Evolutionary conservation across 257 asterid genomes (phyloP).

Genomic region (Avicennia marina): DNA sequence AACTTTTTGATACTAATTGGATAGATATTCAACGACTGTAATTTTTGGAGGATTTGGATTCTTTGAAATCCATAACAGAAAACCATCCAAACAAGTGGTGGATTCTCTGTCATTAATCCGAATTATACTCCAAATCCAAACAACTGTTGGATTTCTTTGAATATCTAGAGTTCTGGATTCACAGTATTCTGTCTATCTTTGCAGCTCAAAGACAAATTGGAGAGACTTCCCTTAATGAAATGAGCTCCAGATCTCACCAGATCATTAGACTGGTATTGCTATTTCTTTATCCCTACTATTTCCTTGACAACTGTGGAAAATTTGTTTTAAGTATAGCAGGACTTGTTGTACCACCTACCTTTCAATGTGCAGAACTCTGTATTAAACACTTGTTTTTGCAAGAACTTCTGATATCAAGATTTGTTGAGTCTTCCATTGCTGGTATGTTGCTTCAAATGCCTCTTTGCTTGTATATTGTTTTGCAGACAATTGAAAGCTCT

Average conservation of each 20-base stretch:
- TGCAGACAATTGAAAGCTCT: constrained; percentile 90
- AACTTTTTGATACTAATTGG: too few species aligned
- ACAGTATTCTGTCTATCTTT: constrained; percentile 10
- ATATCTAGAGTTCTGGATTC: not conserved
- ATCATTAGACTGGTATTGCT: constrained; percentile 76
- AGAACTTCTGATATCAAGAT: too few species aligned
- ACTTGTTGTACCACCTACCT: too few species aligned
- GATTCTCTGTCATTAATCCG: too few species aligned
- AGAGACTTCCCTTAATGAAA: constrained; percentile 85
- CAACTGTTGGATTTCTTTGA: not conserved
- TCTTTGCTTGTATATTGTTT: constrained; percentile 13
- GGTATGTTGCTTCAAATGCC: not conserved
- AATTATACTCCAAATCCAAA: not conserved
- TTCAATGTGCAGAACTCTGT: too few species aligned
- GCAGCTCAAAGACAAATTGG: constrained; percentile 96
- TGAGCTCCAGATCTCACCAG: constrained; percentile 98
- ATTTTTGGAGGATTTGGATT: too few species aligned
- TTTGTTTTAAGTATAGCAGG: too few species aligned
- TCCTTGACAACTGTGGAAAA: not conserved
- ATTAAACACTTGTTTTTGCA: too few species aligned
- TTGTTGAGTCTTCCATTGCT: too few species aligned
- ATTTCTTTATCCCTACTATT: not conserved
- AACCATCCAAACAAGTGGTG: too few species aligned
- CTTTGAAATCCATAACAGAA: too few species aligned
- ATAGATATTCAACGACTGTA: too few species aligned